Evolutionary conservation across 75 land plant genomes (phyloP).

Genomic region (Selaginella tamariscina): DNA sequence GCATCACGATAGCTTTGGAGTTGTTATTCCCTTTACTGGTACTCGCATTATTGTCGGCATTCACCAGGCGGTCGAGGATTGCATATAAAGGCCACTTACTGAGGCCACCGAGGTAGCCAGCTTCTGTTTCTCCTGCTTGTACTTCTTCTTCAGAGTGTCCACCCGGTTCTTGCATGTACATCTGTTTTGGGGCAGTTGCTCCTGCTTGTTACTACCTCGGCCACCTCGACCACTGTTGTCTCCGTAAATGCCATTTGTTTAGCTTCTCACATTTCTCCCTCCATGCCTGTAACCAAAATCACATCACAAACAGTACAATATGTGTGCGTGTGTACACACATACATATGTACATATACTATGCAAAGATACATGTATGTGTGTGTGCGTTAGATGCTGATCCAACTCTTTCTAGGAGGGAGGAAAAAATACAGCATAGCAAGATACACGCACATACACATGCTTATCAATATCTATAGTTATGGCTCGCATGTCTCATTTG

Average conservation of each 20-base stretch:
- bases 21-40: too few relatives aligned
- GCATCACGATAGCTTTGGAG: background rate
- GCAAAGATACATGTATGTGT: too few relatives aligned
- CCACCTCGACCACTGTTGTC: constrained; percentile 56
- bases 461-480: too few relatives aligned
- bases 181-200: constrained; percentile 31
- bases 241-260: constrained; percentile 36
- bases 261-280: constrained; percentile 27
- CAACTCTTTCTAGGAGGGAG: too few relatives aligned
- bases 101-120: background rate
- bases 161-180: constrained; percentile 49
- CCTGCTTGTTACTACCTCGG: constrained; percentile 28
- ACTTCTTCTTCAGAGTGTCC: constrained; percentile 67
- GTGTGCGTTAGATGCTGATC: too few relatives aligned
- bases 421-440: too few relatives aligned
- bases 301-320: too few relatives aligned
- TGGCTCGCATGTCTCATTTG: too few relatives aligned
- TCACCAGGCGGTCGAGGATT: constrained; percentile 33
- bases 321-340: too few relatives aligned
- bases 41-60: constrained; percentile 11
- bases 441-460: too few relatives aligned
- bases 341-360: too few relatives aligned
- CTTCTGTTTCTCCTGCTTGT: constrained; percentile 56
- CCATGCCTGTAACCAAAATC: constrained; percentile 36
- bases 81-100: constrained; percentile 54